Percentiles rank a stretch among this genome's conserved stretches.
These are phyloP conservation scores for Neofusicoccum ribis DNA, from an alignment of 2,329 filamentous ascomycete species.

Conservation along the genomic window DNA sequence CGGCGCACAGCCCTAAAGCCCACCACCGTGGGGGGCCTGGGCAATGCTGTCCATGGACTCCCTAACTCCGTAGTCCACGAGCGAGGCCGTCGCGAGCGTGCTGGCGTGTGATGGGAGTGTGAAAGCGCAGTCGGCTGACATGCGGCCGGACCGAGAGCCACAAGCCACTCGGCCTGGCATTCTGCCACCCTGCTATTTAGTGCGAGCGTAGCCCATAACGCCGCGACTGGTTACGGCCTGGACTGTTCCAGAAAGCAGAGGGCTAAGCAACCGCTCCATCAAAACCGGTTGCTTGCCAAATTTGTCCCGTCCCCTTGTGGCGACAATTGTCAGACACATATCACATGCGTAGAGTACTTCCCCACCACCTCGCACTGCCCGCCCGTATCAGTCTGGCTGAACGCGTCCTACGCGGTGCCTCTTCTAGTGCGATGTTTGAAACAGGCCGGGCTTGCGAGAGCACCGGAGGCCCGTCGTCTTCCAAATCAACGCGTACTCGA, in stretches of 20 bases:
- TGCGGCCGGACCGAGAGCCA: slow-evolving; percentile 1
- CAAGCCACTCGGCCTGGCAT: not conserved
- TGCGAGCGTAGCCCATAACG: slow-evolving; percentile 7
- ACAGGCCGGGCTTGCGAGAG: not conserved
- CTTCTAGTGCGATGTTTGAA: not conserved
- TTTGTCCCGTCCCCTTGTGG: not conserved
- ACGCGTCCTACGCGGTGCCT: not conserved
- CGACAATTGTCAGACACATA: slow-evolving; percentile 4
- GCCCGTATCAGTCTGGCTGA: not conserved
- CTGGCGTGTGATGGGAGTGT: slow-evolving; percentile 14
- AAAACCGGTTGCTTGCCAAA: not conserved
- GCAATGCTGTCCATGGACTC: not conserved
- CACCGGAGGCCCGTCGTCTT: not conserved
- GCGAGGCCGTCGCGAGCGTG: not conserved
- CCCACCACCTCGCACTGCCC: slow-evolving; percentile 1
- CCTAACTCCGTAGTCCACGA: not conserved
- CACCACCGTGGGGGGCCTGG: not conserved
- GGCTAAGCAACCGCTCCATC: not conserved
- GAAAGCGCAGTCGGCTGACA: slow-evolving; percentile 15
- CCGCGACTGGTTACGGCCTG: not conserved
- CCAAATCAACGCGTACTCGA: not conserved
- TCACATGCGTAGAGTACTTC: slow-evolving; percentile 15
- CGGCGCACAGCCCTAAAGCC: slow-evolving; percentile 5
- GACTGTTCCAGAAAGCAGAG: not conserved
- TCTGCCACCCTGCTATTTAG: not conserved